Percentiles rank a stretch among this genome's conserved stretches.
Evolutionary conservation across 352 stramenopile genomes (phyloP).

Genomic region (Nothophytophthora sp.): DNA sequence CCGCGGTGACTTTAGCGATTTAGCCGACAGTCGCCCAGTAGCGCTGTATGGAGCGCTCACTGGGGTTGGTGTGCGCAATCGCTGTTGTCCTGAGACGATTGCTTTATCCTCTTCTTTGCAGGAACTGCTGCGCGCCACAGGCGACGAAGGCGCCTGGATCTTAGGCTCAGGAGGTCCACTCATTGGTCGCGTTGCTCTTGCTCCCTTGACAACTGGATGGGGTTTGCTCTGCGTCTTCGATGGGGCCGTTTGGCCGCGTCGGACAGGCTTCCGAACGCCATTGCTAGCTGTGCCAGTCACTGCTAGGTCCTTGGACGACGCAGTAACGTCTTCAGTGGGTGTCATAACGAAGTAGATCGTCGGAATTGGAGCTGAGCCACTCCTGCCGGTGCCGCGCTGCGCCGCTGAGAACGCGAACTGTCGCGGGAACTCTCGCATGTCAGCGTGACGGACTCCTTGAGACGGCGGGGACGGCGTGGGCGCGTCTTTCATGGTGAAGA

Average conservation of each 20-base stretch:
- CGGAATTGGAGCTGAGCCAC: conserved; percentile 24
- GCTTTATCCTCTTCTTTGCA: not conserved
- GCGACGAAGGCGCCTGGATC: not conserved
- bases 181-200: not conserved
- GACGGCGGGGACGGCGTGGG: conserved; percentile 27
- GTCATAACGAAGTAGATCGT: conserved; percentile 58
- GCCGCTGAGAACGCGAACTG: conserved; percentile 66
- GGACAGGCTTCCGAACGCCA: conserved; percentile 1
- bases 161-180: conserved; percentile 7
- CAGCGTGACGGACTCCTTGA: conserved; percentile 15
- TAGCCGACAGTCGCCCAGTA: conserved; percentile 9
- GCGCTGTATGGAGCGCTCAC: conserved; percentile 11
- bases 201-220: not conserved
- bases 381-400: conserved; percentile 15
- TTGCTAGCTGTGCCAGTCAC: conserved; percentile 3
- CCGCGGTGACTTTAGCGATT: not conserved
- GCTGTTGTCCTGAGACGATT: not conserved
- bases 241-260: conserved; percentile 16
- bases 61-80: conserved; percentile 9
- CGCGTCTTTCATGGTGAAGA: conserved; percentile 89
- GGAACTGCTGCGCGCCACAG: not conserved
- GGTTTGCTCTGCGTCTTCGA: conserved; percentile 7
- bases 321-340: not conserved
- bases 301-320: not conserved
- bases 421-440: conserved; percentile 57